Evolutionary conservation across 164 flowering plant genomes (phyloP).

Genomic region (Magnolia kwangsiensis): DNA sequence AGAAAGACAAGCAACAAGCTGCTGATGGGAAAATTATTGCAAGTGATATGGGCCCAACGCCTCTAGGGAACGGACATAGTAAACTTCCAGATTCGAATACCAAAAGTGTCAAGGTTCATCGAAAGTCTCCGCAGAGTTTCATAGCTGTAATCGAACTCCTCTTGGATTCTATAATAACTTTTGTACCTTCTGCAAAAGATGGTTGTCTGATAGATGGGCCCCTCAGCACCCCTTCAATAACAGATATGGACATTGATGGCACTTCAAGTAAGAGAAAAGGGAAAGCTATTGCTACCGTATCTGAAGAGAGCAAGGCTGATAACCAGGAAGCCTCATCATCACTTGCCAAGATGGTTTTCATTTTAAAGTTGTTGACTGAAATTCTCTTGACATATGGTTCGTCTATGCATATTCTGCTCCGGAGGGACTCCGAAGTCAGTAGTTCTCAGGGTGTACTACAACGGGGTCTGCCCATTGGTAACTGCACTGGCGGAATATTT

Average conservation of each 20-base stretch:
- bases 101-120: conserved; percentile 57
- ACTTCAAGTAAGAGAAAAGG: conserved; percentile 75
- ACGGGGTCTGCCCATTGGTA: conserved; percentile 27
- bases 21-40: conserved; percentile 49
- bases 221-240: conserved; percentile 32
- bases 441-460: conserved; percentile 44
- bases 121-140: conserved; percentile 79
- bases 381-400: conserved; percentile 78
- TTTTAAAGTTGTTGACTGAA: conserved; percentile 85
- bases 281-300: conserved; percentile 60
- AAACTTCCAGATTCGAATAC: conserved; percentile 53
- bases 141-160: conserved; percentile 78
- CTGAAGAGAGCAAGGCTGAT: conserved; percentile 51
- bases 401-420: conserved; percentile 67
- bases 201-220: conserved; percentile 32
- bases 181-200: conserved; percentile 62
- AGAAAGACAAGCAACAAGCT: conserved; percentile 40
- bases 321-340: conserved; percentile 62
- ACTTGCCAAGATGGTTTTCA: conserved; percentile 80
- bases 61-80: conserved; percentile 47
- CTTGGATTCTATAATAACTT: conserved; percentile 56
- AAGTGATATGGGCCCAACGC: conserved; percentile 18
- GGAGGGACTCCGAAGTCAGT: conserved; percentile 74
- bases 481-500: conserved; percentile 58
- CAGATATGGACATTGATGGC: conserved; percentile 88